Evolutionary conservation across 176 grass and related monocot genomes (phyloP).

Genomic region (Puccinellia tenuiflora): DNA sequence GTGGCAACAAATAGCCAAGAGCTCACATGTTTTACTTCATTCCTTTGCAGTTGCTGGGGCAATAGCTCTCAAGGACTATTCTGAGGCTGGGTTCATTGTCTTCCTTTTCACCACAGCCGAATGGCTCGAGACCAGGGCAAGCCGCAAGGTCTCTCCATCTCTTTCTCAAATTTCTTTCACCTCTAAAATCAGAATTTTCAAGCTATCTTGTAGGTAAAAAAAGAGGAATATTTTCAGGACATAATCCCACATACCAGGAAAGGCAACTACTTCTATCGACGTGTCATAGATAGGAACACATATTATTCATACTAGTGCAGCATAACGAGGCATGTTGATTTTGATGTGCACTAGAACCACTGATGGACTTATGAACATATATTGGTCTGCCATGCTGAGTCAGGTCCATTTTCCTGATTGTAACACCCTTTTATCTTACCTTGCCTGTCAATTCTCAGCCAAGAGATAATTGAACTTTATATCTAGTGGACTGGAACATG

Average conservation of each 20-base stretch:
- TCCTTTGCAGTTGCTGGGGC: slow-evolving; percentile 72
- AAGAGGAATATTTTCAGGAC: not conserved
- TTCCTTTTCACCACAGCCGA: slow-evolving; percentile 89
- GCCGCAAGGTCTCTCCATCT: slow-evolving; percentile 58
- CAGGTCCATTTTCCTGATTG: slow-evolving; percentile 5
- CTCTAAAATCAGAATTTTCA: not conserved
- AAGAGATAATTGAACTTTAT: slow-evolving; percentile 3
- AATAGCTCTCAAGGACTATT: slow-evolving; percentile 76
- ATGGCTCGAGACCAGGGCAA: slow-evolving; percentile 86
- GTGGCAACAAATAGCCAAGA: not conserved
- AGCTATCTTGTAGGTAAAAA: not conserved
- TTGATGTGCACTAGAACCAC: slow-evolving; percentile 17
- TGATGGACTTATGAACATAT: slow-evolving; percentile 14
- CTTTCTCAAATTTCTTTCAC: slow-evolving; percentile 13
- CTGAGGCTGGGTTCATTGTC: slow-evolving; percentile 86
- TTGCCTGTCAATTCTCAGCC: not conserved
- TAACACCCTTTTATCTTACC: slow-evolving; percentile 11
- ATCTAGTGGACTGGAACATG: slow-evolving; percentile 15
- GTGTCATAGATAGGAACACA: not conserved
- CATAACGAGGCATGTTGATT: not conserved
- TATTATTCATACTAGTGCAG: slow-evolving; percentile 4
- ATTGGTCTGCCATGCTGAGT: slow-evolving; percentile 15
- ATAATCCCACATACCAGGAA: slow-evolving; percentile 9
- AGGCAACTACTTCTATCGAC: slow-evolving; percentile 1
- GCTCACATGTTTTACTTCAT: slow-evolving; percentile 14